Conservation (phyloP, 1,284 basidiomycete species). For the Ustilago crameri region DNA sequence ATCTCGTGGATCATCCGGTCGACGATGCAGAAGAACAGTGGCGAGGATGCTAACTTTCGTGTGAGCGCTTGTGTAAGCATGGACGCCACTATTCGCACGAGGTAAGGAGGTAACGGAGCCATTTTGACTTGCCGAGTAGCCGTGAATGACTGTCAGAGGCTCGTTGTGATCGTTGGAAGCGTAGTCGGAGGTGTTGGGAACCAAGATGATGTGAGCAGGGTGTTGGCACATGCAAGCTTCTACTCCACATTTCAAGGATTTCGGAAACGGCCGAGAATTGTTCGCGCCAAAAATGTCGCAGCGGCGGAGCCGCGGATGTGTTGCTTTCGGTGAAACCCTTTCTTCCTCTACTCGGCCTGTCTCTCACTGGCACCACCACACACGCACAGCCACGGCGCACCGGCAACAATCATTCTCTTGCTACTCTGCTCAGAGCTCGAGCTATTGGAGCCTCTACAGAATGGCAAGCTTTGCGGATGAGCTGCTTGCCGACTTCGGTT, state of each 20-base stretch:
- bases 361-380: not conserved
- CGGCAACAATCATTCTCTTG: not conserved
- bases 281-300: not conserved
- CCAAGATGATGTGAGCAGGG: slow-evolving; percentile 4
- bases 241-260: slow-evolving; percentile 19
- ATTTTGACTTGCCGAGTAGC: slow-evolving; percentile 7
- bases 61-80: slow-evolving; percentile 55
- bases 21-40: slow-evolving; percentile 55
- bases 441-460: not conserved
- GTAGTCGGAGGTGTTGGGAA: too few relatives aligned
- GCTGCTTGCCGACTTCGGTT: slow-evolving; percentile 81
- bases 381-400: not conserved
- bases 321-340: slow-evolving; percentile 14
- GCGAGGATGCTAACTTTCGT: slow-evolving; percentile 48
- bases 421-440: too few relatives aligned
- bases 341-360: slow-evolving; percentile 1
- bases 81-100: slow-evolving; percentile 52
- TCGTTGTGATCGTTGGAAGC: too few relatives aligned
- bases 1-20: slow-evolving; percentile 60
- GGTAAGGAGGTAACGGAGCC: slow-evolving; percentile 54
- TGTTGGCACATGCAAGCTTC: slow-evolving; percentile 10
- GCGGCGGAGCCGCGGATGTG: slow-evolving; percentile 9
- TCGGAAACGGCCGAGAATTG: slow-evolving; percentile 11
- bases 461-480: slow-evolving; percentile 79
- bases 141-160: too few relatives aligned